Base-by-base conservation (phyloP, 192 early-diverging fungal genomes). In the Funneliformis geosporum region DNA sequence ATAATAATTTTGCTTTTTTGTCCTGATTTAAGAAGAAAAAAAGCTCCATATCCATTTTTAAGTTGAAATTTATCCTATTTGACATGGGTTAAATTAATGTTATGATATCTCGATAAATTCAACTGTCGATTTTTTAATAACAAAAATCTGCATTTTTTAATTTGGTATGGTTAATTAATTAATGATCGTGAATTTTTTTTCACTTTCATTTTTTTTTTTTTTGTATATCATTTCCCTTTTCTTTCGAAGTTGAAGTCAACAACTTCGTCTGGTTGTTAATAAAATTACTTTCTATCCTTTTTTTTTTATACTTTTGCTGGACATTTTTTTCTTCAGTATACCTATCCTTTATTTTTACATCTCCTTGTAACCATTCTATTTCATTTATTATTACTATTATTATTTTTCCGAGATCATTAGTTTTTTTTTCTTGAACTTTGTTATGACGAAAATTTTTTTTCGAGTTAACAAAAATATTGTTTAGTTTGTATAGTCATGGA, bases 241-340 rank as follows among this genome's bases (percentile, higher is more conserved):
- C 21, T 69, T 40, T 55, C 50, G 50, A 55, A n/a, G 40, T 69
- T 38, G 39, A 33, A 40, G 40, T 10, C n/a, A 42, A 40, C n/a
- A 69, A 69, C 67, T 42, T 69, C 67, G 67, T 40, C 40, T 69
- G 67, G 67, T 69, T 69, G 67, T 69, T 69, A 69, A 69, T 69
- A 69, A 40, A 38, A 40, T 39, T 27, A 27, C 28, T 23, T 64
- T 28, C n/a, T 62, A 33, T 33, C 33, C 33, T 33, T 55, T 55
- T 55, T 55, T 21, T 55, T 21, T 14, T 55, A 55, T 21, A 55
- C 21, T 7, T 21, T 50, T 55, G 50, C 21, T 55, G 50, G 50
- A 55, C 50, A 55, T 55, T 21, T 18, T 55, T 50, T 50, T 16
- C 1, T 50, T 55, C 33, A 33, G 33, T 33, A 33, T 33, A 33